A percentile compares a stretch with the other conserved stretches of the same genome.
phyloP scores from a whole-genome alignment of 148 eudicot genomes.

The Drosera capensis region DNA sequence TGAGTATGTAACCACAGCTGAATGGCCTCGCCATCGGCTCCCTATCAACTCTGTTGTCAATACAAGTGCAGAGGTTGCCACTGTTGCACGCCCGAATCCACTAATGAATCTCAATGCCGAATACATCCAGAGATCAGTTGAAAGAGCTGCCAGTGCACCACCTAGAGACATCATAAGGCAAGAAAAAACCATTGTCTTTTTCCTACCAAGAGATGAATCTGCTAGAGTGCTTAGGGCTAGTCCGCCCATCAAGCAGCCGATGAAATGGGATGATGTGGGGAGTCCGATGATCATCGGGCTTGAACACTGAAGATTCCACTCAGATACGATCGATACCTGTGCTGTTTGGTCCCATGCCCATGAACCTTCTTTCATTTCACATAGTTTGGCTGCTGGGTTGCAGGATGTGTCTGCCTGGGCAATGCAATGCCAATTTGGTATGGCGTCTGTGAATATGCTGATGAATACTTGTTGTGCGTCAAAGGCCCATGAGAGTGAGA shows the following conservation, averaged over 20 bases:
- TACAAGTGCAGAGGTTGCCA: constrained; percentile 55
- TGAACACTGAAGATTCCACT: constrained; percentile 46
- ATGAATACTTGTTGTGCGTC: constrained; percentile 73
- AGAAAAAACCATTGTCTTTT: constrained; percentile 30
- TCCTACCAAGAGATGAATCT: constrained; percentile 52
- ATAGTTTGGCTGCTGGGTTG: constrained; percentile 9
- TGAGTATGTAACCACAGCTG: constrained; percentile 39
- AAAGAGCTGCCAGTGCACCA: constrained; percentile 24
- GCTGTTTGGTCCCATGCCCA: constrained; percentile 35
- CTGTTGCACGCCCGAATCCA: constrained; percentile 45
- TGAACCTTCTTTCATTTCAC: constrained; percentile 13
- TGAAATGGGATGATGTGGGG: constrained; percentile 54
- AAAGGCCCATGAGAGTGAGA: constrained; percentile 52
- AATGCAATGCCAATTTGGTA: constrained; percentile 39
- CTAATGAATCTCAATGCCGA: constrained; percentile 25
- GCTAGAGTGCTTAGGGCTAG: constrained; percentile 37
- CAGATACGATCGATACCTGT: constrained; percentile 33
- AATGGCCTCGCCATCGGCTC: constrained; percentile 40
- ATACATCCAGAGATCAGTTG: constrained; percentile 35
- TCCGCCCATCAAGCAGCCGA: constrained; percentile 48
- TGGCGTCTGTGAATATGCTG: constrained; percentile 48
- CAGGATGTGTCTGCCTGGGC: constrained; percentile 4
- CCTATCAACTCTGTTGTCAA: constrained; percentile 59
- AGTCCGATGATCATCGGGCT: constrained; percentile 31
- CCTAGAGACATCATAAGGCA: constrained; percentile 39